Evolutionary conservation across 202 grass and related monocot species (phyloP), one percentile per base, ranked within the genome.

Genomic region (Panicum virgatum): DNA sequence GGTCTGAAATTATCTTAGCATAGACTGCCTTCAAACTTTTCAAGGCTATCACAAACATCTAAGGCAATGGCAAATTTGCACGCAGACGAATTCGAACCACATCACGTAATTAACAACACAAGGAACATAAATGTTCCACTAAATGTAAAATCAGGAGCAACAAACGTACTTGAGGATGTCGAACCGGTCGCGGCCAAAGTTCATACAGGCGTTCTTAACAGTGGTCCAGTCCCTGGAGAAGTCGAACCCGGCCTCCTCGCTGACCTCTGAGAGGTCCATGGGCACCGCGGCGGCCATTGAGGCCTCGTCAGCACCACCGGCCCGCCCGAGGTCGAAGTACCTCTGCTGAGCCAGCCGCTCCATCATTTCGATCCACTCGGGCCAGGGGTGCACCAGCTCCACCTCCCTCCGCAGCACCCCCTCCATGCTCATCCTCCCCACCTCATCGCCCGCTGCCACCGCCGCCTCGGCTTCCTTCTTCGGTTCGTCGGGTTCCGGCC

Each of bases 351-450:
- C 92, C 5, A 98, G 86, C 44, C 84, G 80, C 72, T 98, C 95
- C 88, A 98, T 98, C 46, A 98, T 79, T 47, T 95, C 92, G 30
- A 95, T 98, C 95, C 92, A 98, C 46, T 98, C 95, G 11, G 92
- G 90, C 95, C 95, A 98, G 7, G 92, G 95, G 82, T 98, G 95
- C 46, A 95, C 95, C 76, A 98, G 82, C 68, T 98, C 90, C 88
- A 98, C 86, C 76, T 95, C 90, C 82, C 88, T 86, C 86, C 83
- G 84, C 5, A 92, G 63, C 26, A 93, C 88, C 39, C 93, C 92
- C 36, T 8, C 68, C 75, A 94, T 72, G 75, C 72, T 89, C 75
- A 80, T 89, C 9, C 63, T 53, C 77, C 37, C 86, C 65, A 66
- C 18, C 42, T 36, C 79, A 70, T 86, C 76, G 22, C 12, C 19